A percentile compares a stretch with the other conserved stretches of the same genome.
These are phyloP conservation scores for Rosa multiflora DNA, from an alignment of 306 rosid species.

Conservation along the genomic window DNA sequence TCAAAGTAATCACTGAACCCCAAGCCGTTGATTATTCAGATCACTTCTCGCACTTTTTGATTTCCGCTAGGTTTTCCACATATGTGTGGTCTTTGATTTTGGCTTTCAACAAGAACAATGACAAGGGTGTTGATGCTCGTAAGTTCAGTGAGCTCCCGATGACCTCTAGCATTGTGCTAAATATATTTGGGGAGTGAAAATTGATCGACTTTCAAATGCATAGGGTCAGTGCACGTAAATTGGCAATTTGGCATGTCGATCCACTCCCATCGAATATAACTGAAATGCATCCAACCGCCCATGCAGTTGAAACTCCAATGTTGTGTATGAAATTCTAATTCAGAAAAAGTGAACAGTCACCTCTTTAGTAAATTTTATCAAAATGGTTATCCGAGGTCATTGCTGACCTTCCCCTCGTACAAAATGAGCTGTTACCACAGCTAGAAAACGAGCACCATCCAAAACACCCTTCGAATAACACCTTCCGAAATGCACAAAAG, in stretches of 20 bases:
- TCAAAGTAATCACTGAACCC: too few species aligned
- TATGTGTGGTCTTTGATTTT: too few species aligned
- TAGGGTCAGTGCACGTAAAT: background rate
- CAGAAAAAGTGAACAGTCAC: conserved; percentile 31
- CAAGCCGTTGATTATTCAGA: too few species aligned
- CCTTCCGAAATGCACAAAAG: conserved; percentile 98
- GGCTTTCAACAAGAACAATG: too few species aligned
- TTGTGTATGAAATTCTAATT: background rate
- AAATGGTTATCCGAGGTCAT: conserved; percentile 91
- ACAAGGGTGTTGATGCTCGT: too few species aligned
- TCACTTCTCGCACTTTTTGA: too few species aligned
- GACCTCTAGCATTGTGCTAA: too few species aligned
- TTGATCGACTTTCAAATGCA: background rate
- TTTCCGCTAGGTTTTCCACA: too few species aligned
- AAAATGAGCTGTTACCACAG: conserved; percentile 97
- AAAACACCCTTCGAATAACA: conserved; percentile 69
- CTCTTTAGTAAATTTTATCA: conserved; percentile 92
- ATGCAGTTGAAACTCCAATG: background rate
- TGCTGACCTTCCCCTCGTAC: conserved; percentile 98
- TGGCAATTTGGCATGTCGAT: background rate
- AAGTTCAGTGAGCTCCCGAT: too few species aligned
- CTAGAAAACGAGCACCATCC: conserved; percentile 94
- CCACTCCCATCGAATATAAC: background rate
- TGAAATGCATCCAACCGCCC: background rate
- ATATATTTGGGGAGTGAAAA: background rate